Evolutionary conservation across 2,329 filamentous ascomycete species (phyloP).

Genomic region (Penicillium palitans): DNA sequence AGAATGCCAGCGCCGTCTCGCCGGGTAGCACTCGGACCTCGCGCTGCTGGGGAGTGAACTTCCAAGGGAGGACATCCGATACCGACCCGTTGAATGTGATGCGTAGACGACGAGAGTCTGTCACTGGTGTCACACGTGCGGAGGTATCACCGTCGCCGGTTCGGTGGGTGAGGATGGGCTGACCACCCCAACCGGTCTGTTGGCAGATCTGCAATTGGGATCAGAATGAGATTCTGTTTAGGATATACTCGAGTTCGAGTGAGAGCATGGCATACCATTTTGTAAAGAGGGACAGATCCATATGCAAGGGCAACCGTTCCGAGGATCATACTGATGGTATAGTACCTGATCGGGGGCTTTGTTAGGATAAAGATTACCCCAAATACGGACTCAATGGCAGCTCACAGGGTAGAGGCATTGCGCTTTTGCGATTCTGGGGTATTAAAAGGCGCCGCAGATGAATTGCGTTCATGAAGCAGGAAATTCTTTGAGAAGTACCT

Average conservation of each 20-base stretch:
- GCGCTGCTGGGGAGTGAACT: slow-evolving; percentile 93
- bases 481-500: slow-evolving; percentile 39
- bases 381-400: not conserved
- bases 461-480: slow-evolving; percentile 27
- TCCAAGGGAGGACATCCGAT: slow-evolving; percentile 94
- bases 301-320: slow-evolving; percentile 65
- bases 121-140: slow-evolving; percentile 76
- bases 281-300: slow-evolving; percentile 66
- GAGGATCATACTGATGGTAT: slow-evolving; percentile 62
- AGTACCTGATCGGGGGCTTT: slow-evolving; percentile 52
- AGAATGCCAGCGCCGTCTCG: slow-evolving; percentile 95
- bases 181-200: slow-evolving; percentile 76
- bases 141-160: slow-evolving; percentile 69
- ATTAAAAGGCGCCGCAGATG: slow-evolving; percentile 36
- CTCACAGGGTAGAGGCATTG: slow-evolving; percentile 58
- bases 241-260: not conserved
- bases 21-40: slow-evolving; percentile 94
- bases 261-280: slow-evolving; percentile 53
- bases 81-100: slow-evolving; percentile 97
- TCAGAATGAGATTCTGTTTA: not conserved
- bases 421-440: slow-evolving; percentile 44
- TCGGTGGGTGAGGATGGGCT: slow-evolving; percentile 78
- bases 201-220: slow-evolving; percentile 47
- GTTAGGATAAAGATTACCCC: slow-evolving; percentile 4
- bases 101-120: slow-evolving; percentile 76